A percentile compares a stretch with the other conserved stretches of the same genome.
These are phyloP conservation scores for Climacium dendroides DNA, from an alignment of 225 moss, liverwort and hornwort species.

Conservation along the genomic window DNA sequence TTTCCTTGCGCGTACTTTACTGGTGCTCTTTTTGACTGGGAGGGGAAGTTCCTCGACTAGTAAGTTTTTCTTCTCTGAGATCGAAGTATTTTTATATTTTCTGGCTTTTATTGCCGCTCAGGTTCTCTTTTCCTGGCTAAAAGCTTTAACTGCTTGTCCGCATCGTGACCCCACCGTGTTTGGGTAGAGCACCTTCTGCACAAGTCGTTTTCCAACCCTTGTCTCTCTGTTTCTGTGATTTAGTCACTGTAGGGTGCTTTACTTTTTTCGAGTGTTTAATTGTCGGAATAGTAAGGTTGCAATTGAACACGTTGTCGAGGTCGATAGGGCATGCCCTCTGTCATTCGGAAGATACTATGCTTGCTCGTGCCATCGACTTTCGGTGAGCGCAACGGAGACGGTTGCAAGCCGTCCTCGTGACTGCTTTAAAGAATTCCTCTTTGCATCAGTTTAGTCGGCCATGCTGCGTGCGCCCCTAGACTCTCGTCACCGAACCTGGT, in stretches of 20 bases:
- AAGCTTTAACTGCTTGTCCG: neutral
- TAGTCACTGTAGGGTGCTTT: neutral
- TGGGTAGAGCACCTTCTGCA: neutral
- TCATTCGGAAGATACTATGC: neutral
- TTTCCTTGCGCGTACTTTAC: neutral
- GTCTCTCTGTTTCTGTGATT: neutral
- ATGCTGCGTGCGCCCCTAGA: conserved; percentile 48
- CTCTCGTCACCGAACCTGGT: conserved; percentile 45
- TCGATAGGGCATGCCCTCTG: neutral
- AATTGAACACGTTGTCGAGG: neutral
- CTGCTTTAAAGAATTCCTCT: neutral
- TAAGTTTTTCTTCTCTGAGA: too few relatives aligned
- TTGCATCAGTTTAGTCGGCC: conserved; percentile 25
- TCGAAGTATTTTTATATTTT: neutral
- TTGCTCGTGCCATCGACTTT: conserved; percentile 10
- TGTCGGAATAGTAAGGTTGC: neutral
- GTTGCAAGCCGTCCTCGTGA: conserved; percentile 6
- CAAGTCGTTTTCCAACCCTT: neutral
- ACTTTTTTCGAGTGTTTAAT: neutral
- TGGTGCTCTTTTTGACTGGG: neutral
- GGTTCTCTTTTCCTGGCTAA: neutral
- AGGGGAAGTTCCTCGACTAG: neutral
- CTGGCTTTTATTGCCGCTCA: neutral
- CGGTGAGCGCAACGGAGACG: conserved; percentile 3
- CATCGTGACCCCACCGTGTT: neutral